Percentiles rank a stretch among this genome's conserved stretches.
Evolutionary conservation across 1,284 basidiomycete genomes (phyloP).

Genomic region (Heterobasidion parviporum): DNA sequence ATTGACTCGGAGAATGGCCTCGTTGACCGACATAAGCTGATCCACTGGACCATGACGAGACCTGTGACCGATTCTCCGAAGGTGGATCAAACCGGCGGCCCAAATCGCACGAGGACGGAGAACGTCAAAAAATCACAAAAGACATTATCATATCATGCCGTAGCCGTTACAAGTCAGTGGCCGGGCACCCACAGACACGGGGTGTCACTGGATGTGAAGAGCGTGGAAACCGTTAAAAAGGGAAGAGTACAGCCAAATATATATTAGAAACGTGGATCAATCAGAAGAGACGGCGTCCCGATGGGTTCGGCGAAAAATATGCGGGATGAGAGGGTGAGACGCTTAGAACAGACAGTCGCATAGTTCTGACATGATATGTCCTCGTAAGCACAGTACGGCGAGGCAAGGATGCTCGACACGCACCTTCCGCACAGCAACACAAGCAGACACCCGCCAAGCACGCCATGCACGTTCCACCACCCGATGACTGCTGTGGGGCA

Average conservation of each 20-base stretch:
- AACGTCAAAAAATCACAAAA: not conserved
- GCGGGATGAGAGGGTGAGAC: not conserved
- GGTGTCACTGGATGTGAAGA: not conserved
- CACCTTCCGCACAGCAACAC: conserved; percentile 76
- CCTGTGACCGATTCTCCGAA: too few species aligned
- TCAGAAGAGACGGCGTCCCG: not conserved
- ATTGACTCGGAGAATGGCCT: too few species aligned
- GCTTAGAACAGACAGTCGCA: conserved; percentile 62
- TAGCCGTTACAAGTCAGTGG: not conserved
- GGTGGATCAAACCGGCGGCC: too few species aligned
- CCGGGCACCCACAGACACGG: not conserved
- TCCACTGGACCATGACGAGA: too few species aligned
- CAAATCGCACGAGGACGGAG: not conserved
- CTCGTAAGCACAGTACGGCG: not conserved
- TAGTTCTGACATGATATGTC: conserved; percentile 36
- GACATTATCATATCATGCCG: not conserved
- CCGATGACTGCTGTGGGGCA: conserved; percentile 31
- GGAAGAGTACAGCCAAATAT: not conserved
- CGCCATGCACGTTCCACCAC: conserved; percentile 46
- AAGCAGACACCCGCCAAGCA: conserved; percentile 65
- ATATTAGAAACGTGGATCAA: not conserved
- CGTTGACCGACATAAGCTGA: too few species aligned
- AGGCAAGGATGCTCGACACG: conserved; percentile 15
- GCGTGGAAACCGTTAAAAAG: not conserved
- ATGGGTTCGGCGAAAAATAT: too few species aligned